A percentile compares a stretch with the other conserved stretches of the same genome.
Evolutionary conservation across 1,139 yeast genomes (phyloP).

Genomic region (Kodamaea derodonti): DNA sequence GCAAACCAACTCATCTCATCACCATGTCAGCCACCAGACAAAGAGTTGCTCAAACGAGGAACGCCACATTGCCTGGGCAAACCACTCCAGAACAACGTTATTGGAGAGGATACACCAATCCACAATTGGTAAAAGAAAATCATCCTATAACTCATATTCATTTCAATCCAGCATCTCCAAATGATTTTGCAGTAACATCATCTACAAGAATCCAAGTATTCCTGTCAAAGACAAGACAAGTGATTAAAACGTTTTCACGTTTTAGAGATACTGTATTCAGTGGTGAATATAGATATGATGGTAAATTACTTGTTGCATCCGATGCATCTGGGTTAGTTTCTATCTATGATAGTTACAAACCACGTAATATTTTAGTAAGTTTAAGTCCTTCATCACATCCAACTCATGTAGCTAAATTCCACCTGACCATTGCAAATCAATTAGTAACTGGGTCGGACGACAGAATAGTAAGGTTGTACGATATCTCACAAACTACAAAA

Average conservation of each 20-base stretch:
- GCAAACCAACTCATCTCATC: slow-evolving; percentile 10
- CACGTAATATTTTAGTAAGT: slow-evolving; percentile 75
- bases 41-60: slow-evolving; percentile 64
- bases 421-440: slow-evolving; percentile 67
- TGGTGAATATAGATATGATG: slow-evolving; percentile 81
- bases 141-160: slow-evolving; percentile 85
- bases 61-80: slow-evolving; percentile 71
- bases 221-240: slow-evolving; percentile 90
- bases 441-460: slow-evolving; percentile 91
- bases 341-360: slow-evolving; percentile 73
- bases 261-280: slow-evolving; percentile 88
- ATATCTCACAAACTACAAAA: slow-evolving; percentile 67
- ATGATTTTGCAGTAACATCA: slow-evolving; percentile 91
- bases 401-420: slow-evolving; percentile 92
- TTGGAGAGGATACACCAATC: slow-evolving; percentile 84
- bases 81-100: slow-evolving; percentile 92
- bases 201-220: slow-evolving; percentile 90
- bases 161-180: slow-evolving; percentile 82
- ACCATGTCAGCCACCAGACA: slow-evolving; percentile 79
- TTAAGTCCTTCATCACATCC: slow-evolving; percentile 81
- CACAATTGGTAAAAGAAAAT: slow-evolving; percentile 90
- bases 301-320: slow-evolving; percentile 79
- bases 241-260: slow-evolving; percentile 80
- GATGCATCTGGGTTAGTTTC: slow-evolving; percentile 88
- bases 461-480: slow-evolving; percentile 80